Percentiles rank a stretch among this genome's conserved stretches.
phyloP scores from a whole-genome alignment of 2,329 filamentous ascomycete genomes.

The Fusarium phyllophilum region DNA sequence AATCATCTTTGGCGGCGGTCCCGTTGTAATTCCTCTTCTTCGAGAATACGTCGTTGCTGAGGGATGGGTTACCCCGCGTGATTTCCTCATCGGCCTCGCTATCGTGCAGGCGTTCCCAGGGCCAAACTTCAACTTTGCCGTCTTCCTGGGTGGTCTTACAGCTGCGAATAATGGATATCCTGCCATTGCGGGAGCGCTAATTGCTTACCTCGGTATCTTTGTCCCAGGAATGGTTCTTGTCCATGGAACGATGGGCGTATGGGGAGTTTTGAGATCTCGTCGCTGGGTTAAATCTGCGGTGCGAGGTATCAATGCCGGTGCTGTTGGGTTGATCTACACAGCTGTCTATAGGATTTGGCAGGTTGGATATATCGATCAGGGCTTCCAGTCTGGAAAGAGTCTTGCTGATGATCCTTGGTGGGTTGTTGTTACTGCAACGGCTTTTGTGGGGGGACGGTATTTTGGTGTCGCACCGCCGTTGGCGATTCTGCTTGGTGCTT shows the following conservation, averaged over 20 bases:
- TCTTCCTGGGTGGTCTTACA: slow-evolving; percentile 65
- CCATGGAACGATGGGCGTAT: slow-evolving; percentile 65
- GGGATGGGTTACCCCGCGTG: slow-evolving; percentile 75
- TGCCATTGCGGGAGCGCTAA: slow-evolving; percentile 58
- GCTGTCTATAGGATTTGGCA: slow-evolving; percentile 72
- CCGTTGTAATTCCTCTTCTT: slow-evolving; percentile 72
- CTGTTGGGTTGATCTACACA: slow-evolving; percentile 71
- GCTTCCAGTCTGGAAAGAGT: slow-evolving; percentile 59
- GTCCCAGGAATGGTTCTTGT: slow-evolving; percentile 59
- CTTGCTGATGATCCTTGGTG: slow-evolving; percentile 70
- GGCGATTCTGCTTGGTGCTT: slow-evolving; percentile 5
- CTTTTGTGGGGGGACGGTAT: slow-evolving; percentile 10
- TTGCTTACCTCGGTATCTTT: slow-evolving; percentile 66
- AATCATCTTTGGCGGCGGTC: slow-evolving; percentile 72
- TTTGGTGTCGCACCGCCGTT: slow-evolving; percentile 2
- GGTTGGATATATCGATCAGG: slow-evolving; percentile 66
- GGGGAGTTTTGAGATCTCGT: slow-evolving; percentile 59
- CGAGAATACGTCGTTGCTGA: slow-evolving; percentile 72
- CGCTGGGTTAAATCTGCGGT: slow-evolving; percentile 60
- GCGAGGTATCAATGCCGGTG: slow-evolving; percentile 67
- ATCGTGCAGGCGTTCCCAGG: slow-evolving; percentile 75
- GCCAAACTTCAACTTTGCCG: slow-evolving; percentile 62
- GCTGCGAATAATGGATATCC: slow-evolving; percentile 52
- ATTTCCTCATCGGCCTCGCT: slow-evolving; percentile 78
- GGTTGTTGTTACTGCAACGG: slow-evolving; percentile 65